Conservation (phyloP, 129 eudicot genomes). For the Lactuca saligna region DNA sequence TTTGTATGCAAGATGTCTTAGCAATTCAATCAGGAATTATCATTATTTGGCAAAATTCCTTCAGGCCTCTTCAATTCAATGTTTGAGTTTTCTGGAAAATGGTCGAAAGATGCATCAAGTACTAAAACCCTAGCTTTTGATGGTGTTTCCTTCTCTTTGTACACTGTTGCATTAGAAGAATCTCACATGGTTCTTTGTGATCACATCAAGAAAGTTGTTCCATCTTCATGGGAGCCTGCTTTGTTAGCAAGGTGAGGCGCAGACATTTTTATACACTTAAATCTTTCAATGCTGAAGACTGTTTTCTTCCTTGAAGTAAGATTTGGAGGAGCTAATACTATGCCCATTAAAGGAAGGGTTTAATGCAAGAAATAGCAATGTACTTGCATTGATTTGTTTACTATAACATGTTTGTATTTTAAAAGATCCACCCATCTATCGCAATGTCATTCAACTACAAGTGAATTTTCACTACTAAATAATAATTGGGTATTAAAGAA, state of each 20-base stretch:
- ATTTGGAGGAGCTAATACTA: too few species aligned
- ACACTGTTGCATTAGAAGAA: conserved; percentile 79
- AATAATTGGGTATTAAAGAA: too few species aligned
- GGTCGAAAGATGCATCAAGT: conserved; percentile 94
- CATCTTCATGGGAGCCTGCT: conserved; percentile 95
- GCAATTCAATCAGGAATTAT: conserved; percentile 87
- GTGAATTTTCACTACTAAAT: neutral
- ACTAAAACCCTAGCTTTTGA: conserved; percentile 93
- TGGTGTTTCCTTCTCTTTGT: conserved; percentile 88
- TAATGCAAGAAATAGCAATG: too few species aligned
- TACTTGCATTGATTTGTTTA: too few species aligned
- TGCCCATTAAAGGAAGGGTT: too few species aligned
- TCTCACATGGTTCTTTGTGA: conserved; percentile 81
- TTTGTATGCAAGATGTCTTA: conserved; percentile 71
- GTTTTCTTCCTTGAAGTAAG: too few species aligned
- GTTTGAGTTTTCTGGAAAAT: conserved; percentile 92
- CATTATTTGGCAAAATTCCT: conserved; percentile 90
- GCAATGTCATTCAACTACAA: too few species aligned
- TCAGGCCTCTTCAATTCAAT: conserved; percentile 85
- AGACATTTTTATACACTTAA: neutral
- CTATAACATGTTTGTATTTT: too few species aligned
- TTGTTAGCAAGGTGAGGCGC: conserved; percentile 73
- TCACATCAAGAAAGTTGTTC: conserved; percentile 88
- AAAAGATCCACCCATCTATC: too few species aligned
- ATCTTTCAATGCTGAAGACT: neutral